A percentile compares a stretch with the other conserved stretches of the same genome.
These are phyloP conservation scores for Senna tora DNA, from an alignment of 306 rosid species.

Conservation along the genomic window DNA sequence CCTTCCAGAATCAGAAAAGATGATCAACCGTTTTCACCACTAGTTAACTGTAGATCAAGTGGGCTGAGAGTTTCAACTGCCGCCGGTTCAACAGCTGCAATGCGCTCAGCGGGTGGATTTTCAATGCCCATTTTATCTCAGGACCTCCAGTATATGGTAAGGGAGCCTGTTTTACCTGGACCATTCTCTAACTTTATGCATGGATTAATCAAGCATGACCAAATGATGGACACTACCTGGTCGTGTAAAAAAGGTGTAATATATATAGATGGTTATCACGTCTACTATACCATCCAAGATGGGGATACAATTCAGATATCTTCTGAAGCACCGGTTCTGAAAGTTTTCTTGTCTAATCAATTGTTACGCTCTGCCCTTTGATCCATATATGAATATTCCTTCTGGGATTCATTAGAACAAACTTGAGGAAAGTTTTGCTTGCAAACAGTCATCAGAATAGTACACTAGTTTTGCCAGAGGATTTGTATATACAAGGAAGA, in stretches of 20 bases:
- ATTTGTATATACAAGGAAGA: conserved; percentile 5
- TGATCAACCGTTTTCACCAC: conserved; percentile 49
- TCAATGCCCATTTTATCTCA: conserved; percentile 68
- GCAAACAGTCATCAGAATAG: not conserved
- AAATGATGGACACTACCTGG: conserved; percentile 61
- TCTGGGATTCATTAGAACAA: conserved; percentile 18
- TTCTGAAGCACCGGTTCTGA: conserved; percentile 70
- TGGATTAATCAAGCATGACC: conserved; percentile 53
- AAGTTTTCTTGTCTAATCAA: conserved; percentile 65
- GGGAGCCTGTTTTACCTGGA: conserved; percentile 77
- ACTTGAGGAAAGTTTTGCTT: conserved; percentile 29
- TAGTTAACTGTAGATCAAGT: conserved; percentile 78
- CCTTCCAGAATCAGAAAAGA: conserved; percentile 64
- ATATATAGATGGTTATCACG: conserved; percentile 80
- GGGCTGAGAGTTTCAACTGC: conserved; percentile 90
- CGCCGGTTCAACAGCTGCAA: conserved; percentile 94
- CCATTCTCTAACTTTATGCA: conserved; percentile 57
- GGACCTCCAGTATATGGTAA: conserved; percentile 88
- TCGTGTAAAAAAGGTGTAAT: conserved; percentile 61
- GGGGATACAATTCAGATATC: conserved; percentile 77
- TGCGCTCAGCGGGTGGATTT: conserved; percentile 90
- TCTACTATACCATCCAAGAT: conserved; percentile 48
- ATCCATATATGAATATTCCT: conserved; percentile 6
- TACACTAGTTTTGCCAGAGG: conserved; percentile 23
- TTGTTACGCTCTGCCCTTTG: conserved; percentile 35